Evolutionary conservation across 2,329 filamentous ascomycete genomes (phyloP), one percentile per base, ranked within the genome.

Genomic region (Elsinoe australis): DNA sequence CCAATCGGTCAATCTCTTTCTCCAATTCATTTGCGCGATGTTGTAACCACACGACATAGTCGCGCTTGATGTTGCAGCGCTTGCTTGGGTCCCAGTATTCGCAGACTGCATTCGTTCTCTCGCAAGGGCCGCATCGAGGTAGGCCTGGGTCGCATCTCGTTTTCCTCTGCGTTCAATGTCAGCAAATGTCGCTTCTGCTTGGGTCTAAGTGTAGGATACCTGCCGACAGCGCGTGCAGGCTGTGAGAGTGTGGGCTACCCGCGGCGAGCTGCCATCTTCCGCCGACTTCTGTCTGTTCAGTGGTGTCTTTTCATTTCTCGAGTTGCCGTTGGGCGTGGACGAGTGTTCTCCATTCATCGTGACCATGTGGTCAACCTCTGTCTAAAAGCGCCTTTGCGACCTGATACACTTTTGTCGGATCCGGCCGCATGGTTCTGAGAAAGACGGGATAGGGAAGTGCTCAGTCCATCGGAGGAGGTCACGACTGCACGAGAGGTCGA

Each of bases 41-140:
- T 64, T 95, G 88, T 18, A 98, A 78, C 58, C 84, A 85, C 52
- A 95, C 83, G 52, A 98, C 92, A 70, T 96, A 96, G 59, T 83
- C 85, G 53, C 92, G 82, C 53, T 87, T 86, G 58, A 96, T 87
- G 61, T 85, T 89, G 59, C 80, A 81, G 53, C 85, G 84, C 64
- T 89, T 92, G 45, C 84, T 76, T 22, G 88, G 87, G 67, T 98
- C 92, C 64, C 85, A 94, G 70, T 96, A 98, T 63, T 95, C 90
- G 75, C 92, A 98, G 52, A 81, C 78, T 22, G 88, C 87, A 59
- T 89, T 89, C 54, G 87, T 89, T 57, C 90, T 80, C 68, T 95
- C 88, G 70, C 92, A 98, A 17, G 90, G 89, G 14, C 87, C 78
- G 67, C 92, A 98, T 61, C 85, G 84, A 32, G 92, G 92, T 17